Evolutionary conservation across 805 yeast genomes (phyloP).

Genomic region (Maudiozyma turicensis): DNA sequence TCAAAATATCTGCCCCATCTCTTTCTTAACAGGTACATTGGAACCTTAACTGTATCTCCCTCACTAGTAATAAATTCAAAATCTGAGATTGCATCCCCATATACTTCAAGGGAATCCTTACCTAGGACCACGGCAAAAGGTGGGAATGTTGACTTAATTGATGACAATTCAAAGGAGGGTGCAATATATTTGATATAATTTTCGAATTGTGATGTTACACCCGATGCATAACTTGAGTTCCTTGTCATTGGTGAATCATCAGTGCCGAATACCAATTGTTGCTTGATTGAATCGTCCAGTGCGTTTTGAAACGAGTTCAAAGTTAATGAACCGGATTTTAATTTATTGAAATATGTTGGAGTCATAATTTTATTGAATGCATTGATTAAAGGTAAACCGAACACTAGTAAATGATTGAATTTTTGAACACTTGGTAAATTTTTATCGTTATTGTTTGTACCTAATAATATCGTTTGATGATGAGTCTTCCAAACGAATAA

Average conservation of each 20-base stretch:
- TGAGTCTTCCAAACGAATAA: constrained; percentile 71
- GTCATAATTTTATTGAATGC: constrained; percentile 19
- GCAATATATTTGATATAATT: constrained; percentile 69
- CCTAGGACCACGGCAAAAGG: constrained; percentile 72
- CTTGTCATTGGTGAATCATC: constrained; percentile 1
- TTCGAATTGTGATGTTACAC: constrained; percentile 36
- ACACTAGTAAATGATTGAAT: constrained; percentile 37
- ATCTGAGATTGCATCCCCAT: constrained; percentile 55
- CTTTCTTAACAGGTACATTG: constrained; percentile 49
- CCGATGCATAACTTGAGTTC: constrained; percentile 9
- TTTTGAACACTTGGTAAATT: constrained; percentile 32
- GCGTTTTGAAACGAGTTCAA: not conserved
- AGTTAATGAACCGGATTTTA: not conserved
- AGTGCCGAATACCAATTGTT: constrained; percentile 3
- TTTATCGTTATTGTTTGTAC: constrained; percentile 29
- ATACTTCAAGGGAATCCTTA: constrained; percentile 60
- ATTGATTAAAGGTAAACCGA: constrained; percentile 48
- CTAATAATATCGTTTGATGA: constrained; percentile 56
- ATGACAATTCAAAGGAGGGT: constrained; percentile 55
- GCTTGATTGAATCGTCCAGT: constrained; percentile 3
- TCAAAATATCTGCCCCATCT: constrained; percentile 75
- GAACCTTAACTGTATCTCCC: constrained; percentile 57
- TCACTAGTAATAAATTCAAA: constrained; percentile 61
- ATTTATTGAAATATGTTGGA: constrained; percentile 1
- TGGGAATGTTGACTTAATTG: constrained; percentile 53